These are phyloP conservation scores for Xylaria intraflava DNA, from an alignment of 495 filamentous ascomycete species.

Conservation along the genomic window DNA sequence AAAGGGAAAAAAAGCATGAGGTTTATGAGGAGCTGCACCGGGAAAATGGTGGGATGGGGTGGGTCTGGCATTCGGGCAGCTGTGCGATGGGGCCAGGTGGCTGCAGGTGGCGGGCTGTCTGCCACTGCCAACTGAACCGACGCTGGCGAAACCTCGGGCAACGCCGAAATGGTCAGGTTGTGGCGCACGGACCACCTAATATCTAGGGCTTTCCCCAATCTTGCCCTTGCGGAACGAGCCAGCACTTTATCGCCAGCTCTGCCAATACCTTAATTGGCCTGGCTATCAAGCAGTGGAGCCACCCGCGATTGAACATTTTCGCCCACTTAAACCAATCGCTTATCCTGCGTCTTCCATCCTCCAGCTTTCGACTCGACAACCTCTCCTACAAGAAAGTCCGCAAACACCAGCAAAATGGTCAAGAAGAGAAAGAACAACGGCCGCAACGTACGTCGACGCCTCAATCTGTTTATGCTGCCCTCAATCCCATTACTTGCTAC, in stretches of 20 bases:
- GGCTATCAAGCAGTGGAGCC: neutral
- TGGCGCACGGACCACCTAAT: conserved; percentile 1
- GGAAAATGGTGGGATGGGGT: conserved; percentile 14
- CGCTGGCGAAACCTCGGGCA: conserved; percentile 13
- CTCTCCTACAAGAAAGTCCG: conserved; percentile 28
- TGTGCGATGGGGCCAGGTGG: neutral
- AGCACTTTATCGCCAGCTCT: neutral
- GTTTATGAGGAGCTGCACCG: conserved; percentile 8
- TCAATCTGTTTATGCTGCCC: neutral
- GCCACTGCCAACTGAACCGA: neutral
- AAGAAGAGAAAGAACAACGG: conserved; percentile 99
- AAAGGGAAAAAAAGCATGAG: conserved; percentile 13
- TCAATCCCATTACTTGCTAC: conserved; percentile 27
- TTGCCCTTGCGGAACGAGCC: conserved; percentile 5
- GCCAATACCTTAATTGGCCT: conserved; percentile 11
- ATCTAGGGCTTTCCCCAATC: conserved; percentile 5
- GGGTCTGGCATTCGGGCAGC: conserved; percentile 9
- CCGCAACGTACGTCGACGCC: conserved; percentile 24
- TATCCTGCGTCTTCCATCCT: neutral
- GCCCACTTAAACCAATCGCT: conserved; percentile 1
- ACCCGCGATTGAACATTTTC: conserved; percentile 2
- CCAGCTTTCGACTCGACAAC: conserved; percentile 23
- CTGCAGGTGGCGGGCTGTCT: neutral
- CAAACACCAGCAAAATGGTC: conserved; percentile 82
- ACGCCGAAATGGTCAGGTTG: neutral